Conservation (phyloP, 129 eudicot species). For the Artemisia annua region DNA sequence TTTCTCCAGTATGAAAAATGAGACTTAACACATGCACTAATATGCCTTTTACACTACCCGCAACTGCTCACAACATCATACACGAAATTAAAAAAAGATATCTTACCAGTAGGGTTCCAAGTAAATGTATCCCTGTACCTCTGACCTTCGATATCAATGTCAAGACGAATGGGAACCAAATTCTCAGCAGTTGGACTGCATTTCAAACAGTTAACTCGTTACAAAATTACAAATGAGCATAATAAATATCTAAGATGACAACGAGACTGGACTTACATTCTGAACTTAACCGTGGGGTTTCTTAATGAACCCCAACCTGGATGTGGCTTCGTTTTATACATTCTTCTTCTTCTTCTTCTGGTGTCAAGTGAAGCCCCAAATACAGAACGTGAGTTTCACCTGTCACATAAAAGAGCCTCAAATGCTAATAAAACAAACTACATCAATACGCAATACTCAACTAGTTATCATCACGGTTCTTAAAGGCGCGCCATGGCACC, state of each 20-base stretch:
- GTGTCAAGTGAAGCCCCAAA: not conserved
- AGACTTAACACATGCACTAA: slow-evolving; percentile 7
- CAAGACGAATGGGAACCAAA: slow-evolving; percentile 85
- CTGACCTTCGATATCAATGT: slow-evolving; percentile 84
- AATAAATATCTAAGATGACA: too few species aligned
- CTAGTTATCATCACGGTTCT: too few species aligned
- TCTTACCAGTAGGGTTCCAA: slow-evolving; percentile 85
- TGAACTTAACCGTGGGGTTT: slow-evolving; percentile 72
- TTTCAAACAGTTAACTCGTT: slow-evolving; percentile 12
- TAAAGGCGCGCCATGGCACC: too few species aligned
- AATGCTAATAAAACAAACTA: not conserved
- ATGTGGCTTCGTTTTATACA: slow-evolving; percentile 58
- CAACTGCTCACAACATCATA: not conserved
- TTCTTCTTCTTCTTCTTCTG: too few species aligned
- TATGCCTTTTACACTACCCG: too few species aligned
- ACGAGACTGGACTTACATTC: slow-evolving; percentile 50
- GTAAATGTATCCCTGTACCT: slow-evolving; percentile 79
- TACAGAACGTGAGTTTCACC: slow-evolving; percentile 4
- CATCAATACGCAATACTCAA: not conserved
- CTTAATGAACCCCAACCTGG: slow-evolving; percentile 52
- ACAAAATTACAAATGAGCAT: not conserved
- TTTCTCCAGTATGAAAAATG: not conserved
- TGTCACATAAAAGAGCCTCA: not conserved
- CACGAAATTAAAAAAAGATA: not conserved
- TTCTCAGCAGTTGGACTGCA: slow-evolving; percentile 91